Evolutionary conservation across 2,329 filamentous ascomycete species (phyloP), one percentile per base, ranked within the genome.

Genomic region (Epichloe amarillans): DNA sequence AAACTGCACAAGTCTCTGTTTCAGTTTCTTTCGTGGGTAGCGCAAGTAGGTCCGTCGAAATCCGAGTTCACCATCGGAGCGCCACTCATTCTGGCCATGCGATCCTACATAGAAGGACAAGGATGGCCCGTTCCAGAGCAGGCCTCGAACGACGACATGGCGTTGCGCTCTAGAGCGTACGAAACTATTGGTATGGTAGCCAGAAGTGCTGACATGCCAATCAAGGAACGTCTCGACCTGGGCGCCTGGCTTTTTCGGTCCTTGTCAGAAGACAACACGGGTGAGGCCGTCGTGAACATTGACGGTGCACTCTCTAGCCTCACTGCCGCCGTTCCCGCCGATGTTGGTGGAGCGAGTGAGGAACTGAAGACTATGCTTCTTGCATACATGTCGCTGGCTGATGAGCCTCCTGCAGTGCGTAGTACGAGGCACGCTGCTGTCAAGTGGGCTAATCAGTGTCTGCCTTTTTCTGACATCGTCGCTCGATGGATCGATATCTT

Each of bases 401-500:
- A 77, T 15, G 68, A 69, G 5, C 59, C 64, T 2, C 69, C 71
- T n/a, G 71, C 77, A 15, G 71, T 82, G n/a, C 77, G 84, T 57
- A 90, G 85, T 59, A 85, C 86, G 36, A 81, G 87, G 7, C 93
- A 90, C 66, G 84, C 88, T 19, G 84, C 84, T 23, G 83, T 93
- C 7, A 86, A 93, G 52, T 96, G 91, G 74, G 88, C 88, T 11
- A 97, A 97, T 62, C 79, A 87, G 47, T 95, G 88, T 60, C 72
- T 98, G 5, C 79, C 84, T 1, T 96, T 88, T 58, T 75, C 75
- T 19, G 88, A 95, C 60, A 75, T 88, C 10, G 73, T 84, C 38
- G 93, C 82, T 26, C 80, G 93, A 46, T 96, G 88, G 87, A 86
- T 96, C 45, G 82, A 96, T 63, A 78, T 97, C 15, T 74, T 96